A percentile compares a stretch with the other conserved stretches of the same genome.
These are phyloP conservation scores for Globisporangium splendens DNA, from an alignment of 352 stramenopile genomes.

Conservation along the genomic window DNA sequence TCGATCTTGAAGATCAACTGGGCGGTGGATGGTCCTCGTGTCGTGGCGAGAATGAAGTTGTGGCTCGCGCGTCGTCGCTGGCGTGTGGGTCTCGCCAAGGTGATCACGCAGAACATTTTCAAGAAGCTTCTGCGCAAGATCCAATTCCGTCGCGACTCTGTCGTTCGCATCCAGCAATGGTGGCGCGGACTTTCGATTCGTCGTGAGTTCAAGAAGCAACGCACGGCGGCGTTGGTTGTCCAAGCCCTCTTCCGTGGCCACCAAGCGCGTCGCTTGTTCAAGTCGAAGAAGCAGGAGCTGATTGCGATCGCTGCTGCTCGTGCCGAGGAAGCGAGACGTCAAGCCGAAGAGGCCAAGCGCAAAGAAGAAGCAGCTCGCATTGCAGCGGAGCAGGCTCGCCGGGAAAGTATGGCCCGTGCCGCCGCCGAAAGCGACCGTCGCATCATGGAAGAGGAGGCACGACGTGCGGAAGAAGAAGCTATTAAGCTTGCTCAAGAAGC, in stretches of 20 bases:
- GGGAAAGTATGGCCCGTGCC: constrained; percentile 53
- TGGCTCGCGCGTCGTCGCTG: constrained; percentile 71
- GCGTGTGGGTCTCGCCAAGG: constrained; percentile 66
- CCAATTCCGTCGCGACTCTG: constrained; percentile 54
- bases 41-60: constrained; percentile 63
- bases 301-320: constrained; percentile 70
- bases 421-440: constrained; percentile 55
- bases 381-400: constrained; percentile 50
- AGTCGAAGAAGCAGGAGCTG: constrained; percentile 85
- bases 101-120: constrained; percentile 57
- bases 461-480: constrained; percentile 56
- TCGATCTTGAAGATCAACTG: constrained; percentile 78
- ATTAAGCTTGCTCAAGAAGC: constrained; percentile 54
- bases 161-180: constrained; percentile 80
- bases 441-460: constrained; percentile 70
- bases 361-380: constrained; percentile 66
- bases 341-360: constrained; percentile 82
- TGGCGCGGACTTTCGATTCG: constrained; percentile 73
- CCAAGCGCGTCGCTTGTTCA: constrained; percentile 66
- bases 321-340: constrained; percentile 64
- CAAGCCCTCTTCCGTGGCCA: constrained; percentile 81
- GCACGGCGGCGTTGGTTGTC: constrained; percentile 61
- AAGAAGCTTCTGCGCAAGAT: constrained; percentile 50
- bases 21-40: constrained; percentile 48
- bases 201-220: constrained; percentile 82